A percentile compares a stretch with the other conserved stretches of the same genome.
phyloP scores from a whole-genome alignment of 495 filamentous ascomycete genomes.

The Poronia punctata region DNA sequence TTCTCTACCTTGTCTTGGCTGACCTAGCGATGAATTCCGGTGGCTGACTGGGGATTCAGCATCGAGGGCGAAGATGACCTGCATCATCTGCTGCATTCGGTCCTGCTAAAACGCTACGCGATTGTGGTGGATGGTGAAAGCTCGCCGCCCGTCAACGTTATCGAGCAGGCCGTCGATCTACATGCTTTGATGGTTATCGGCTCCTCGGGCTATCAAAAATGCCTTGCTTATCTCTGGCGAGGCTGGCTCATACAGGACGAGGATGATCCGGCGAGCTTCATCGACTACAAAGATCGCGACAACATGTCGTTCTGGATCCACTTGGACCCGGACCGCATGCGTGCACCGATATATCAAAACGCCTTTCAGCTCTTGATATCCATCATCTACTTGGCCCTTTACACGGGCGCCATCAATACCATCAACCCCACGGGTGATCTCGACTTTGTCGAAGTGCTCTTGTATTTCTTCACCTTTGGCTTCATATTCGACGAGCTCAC shows the following conservation, averaged over 20 bases:
- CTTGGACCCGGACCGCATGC: slow-evolving; percentile 89
- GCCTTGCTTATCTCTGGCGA: slow-evolving; percentile 83
- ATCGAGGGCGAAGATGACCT: slow-evolving; percentile 80
- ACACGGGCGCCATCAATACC: slow-evolving; percentile 87
- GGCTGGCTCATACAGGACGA: slow-evolving; percentile 97
- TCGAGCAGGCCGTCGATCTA: slow-evolving; percentile 88
- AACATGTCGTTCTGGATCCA: slow-evolving; percentile 70
- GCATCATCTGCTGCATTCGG: slow-evolving; percentile 64
- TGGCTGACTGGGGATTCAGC: neutral
- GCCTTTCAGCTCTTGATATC: slow-evolving; percentile 78
- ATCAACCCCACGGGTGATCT: slow-evolving; percentile 71
- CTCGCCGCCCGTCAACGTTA: slow-evolving; percentile 70
- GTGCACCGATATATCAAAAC: slow-evolving; percentile 89
- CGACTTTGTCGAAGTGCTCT: slow-evolving; percentile 73
- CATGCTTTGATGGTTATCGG: slow-evolving; percentile 84
- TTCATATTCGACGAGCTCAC: slow-evolving; percentile 80
- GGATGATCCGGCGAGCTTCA: slow-evolving; percentile 75
- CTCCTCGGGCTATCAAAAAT: slow-evolving; percentile 89
- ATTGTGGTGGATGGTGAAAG: slow-evolving; percentile 65
- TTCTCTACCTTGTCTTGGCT: slow-evolving; percentile 14
- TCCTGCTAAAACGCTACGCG: slow-evolving; percentile 88
- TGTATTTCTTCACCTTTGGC: slow-evolving; percentile 89
- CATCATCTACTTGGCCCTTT: slow-evolving; percentile 72
- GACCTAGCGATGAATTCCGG: slow-evolving; percentile 21
- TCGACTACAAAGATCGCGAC: slow-evolving; percentile 71